Conservation (phyloP, 2,329 filamentous ascomycete species). For the Diaporthe longicolla region DNA sequence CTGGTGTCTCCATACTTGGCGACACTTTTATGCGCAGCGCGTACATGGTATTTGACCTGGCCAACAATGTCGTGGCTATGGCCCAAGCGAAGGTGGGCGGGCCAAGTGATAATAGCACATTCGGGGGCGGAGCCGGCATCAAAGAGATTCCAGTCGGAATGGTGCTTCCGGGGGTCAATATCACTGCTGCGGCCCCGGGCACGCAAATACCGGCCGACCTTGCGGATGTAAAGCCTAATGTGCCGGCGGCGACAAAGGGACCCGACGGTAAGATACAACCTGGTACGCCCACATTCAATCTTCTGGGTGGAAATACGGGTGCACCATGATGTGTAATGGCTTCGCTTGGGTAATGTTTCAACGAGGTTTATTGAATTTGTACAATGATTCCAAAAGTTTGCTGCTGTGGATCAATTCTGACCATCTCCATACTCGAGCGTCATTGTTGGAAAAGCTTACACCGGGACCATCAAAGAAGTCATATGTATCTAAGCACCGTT, state of each 20-base stretch:
- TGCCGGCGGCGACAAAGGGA: not conserved
- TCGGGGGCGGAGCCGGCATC: not conserved
- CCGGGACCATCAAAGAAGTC: not conserved
- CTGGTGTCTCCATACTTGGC: conserved; percentile 54
- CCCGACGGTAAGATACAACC: not conserved
- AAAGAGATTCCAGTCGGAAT: not conserved
- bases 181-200: conserved; percentile 10
- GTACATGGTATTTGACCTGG: conserved; percentile 69
- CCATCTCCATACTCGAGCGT: not conserved
- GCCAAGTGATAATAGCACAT: accelerated
- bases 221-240: conserved; percentile 4
- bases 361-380: not conserved
- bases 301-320: not conserved
- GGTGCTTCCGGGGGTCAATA: not conserved
- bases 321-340: not conserved
- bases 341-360: not conserved
- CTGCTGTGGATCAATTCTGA: not conserved
- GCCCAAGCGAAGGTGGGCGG: conserved; percentile 58
- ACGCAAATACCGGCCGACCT: conserved; percentile 6
- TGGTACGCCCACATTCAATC: not conserved
- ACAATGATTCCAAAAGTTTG: not conserved
- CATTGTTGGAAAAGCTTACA: not conserved
- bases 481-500: conserved; percentile 10
- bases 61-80: conserved; percentile 64
- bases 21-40: conserved; percentile 69